Base-by-base conservation (phyloP, 1,139 yeast species). In the Candida sp. region DNA sequence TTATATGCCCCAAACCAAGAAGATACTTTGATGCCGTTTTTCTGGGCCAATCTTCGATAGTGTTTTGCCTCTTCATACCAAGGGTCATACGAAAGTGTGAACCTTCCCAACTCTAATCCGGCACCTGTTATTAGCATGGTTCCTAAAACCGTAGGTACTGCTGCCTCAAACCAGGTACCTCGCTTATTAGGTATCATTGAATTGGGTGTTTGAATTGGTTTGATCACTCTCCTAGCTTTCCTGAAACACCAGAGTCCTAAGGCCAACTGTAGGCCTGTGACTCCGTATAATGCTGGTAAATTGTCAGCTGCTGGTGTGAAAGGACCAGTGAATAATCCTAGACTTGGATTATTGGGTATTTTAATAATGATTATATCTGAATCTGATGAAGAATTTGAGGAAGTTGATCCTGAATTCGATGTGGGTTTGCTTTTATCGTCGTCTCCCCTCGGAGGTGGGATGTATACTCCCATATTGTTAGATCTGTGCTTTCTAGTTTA, bases 251-350 rank as follows among this genome's bases (percentile, higher is more conserved):
- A 57, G 33, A 72, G 42, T 1, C 84, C 84, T 25, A 76, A 34
- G 1, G 63, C 52, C 15, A 79, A 60, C 50, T 82, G 87, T 3
- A 73, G 48, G 0, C 74, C 75, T 4, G 81, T 68, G 46, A 80
- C 56, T 1, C 74, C 51, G 55, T 69, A 73, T 2, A 81, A 56
- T 0, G 82, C 85, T 5, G 70, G 63, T 25, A 64, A 54, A 54
- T 79, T 77, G 49, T 82, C 87, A 2, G 84, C 69, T 0, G 86
- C 82, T 2, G 87, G 87, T 1, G 79, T 82, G 35, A 82, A 56
- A 1, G 87, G 86, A 1, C 86, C 84, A 81, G 84, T 79, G 35
- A 79, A 56, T 38, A 82, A 64, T 1, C 87, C 87, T 21, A 81
- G 60, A 46, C 79, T 77, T 6, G 87, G 87, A 47, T 73, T 73